Conservation (phyloP, 2,329 filamentous ascomycete genomes). For the Apiospora aurea region DNA sequence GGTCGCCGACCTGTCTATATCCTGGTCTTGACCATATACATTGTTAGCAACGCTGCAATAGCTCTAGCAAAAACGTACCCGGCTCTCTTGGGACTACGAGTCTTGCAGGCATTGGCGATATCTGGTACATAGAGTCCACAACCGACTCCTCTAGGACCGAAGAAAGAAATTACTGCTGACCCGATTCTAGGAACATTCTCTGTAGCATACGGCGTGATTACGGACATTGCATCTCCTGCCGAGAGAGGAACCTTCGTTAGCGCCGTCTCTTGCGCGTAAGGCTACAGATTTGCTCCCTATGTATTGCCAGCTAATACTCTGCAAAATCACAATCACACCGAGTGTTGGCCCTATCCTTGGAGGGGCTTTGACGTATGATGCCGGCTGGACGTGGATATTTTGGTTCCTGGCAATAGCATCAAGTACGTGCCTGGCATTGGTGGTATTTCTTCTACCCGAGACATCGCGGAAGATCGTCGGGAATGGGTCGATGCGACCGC, state of each 20-base stretch:
- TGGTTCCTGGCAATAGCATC: constrained; percentile 46
- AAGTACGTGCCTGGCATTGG: constrained; percentile 30
- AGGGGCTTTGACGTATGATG: constrained; percentile 41
- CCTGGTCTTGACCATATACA: constrained; percentile 26
- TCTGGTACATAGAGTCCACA: constrained; percentile 21
- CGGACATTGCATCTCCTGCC: neutral
- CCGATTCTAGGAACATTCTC: neutral
- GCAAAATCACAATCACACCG: constrained; percentile 23
- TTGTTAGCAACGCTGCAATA: constrained; percentile 30
- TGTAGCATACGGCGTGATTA: constrained; percentile 22
- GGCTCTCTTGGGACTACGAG: constrained; percentile 28
- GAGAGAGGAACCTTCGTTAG: constrained; percentile 13
- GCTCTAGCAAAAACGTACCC: constrained; percentile 27
- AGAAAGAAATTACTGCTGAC: too few relatives aligned
- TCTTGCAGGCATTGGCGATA: constrained; percentile 31
- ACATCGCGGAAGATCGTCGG: constrained; percentile 42
- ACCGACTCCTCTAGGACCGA: neutral
- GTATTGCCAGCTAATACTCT: neutral
- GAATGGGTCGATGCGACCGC: constrained; percentile 37
- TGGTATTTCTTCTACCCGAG: constrained; percentile 38
- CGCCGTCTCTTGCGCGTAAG: constrained; percentile 28
- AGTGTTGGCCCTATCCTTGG: constrained; percentile 43
- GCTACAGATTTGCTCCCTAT: neutral
- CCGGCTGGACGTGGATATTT: constrained; percentile 48
- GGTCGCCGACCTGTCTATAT: constrained; percentile 29